Conservation (phyloP, 106 monocot species). For the Platanthera zijinensis region DNA sequence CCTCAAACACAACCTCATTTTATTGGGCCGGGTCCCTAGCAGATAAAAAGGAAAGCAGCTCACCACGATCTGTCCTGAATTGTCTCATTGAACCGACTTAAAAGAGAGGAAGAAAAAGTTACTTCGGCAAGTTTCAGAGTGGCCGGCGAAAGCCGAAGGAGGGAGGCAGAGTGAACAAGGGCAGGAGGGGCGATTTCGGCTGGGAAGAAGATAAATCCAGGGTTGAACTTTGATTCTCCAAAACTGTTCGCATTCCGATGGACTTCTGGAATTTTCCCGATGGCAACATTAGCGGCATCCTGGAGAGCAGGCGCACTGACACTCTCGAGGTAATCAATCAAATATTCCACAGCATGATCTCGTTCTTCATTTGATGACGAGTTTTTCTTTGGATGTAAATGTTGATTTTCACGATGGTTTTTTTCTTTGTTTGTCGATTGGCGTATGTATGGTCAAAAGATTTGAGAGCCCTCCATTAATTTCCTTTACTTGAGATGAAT, state of each 20-base stretch:
- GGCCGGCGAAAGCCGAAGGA: not conserved
- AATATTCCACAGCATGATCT: not conserved
- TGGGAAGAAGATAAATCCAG: not conserved
- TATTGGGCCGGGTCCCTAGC: not conserved
- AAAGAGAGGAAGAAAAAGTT: not conserved
- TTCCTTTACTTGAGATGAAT: not conserved
- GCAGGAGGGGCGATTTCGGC: not conserved
- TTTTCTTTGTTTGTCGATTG: not conserved
- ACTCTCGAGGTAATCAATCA: constrained; percentile 9
- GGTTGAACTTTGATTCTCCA: not conserved
- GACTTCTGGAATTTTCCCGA: constrained; percentile 18
- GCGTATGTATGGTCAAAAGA: not conserved
- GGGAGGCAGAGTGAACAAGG: not conserved
- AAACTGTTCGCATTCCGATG: not conserved
- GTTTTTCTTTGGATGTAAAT: not conserved
- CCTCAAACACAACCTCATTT: too few relatives aligned
- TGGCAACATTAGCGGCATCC: constrained; percentile 9
- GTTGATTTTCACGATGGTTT: not conserved
- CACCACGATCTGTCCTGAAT: too few relatives aligned
- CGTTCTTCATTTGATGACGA: not conserved
- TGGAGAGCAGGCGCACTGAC: constrained; percentile 15
- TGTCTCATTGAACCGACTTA: not conserved
- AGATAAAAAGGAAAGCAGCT: not conserved
- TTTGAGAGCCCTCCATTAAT: not conserved
- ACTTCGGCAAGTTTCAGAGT: not conserved